Conservation (phyloP, 2,329 filamentous ascomycete genomes). For the Ambrosiella xylebori region DNA sequence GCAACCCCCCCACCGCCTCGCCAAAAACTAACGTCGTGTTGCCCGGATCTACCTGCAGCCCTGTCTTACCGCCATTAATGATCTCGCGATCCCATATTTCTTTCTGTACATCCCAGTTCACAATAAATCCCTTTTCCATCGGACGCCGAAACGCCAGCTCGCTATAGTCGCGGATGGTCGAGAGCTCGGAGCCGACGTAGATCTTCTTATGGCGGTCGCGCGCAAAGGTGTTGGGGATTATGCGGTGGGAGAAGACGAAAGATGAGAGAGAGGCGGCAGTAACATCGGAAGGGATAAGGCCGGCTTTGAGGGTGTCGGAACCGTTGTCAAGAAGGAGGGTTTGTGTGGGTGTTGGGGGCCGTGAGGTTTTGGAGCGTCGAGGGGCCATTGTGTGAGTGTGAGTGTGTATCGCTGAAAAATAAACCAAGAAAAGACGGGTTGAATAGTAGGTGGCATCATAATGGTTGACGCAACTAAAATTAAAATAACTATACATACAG, state of each 20-base stretch:
- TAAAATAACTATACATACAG: too few species aligned
- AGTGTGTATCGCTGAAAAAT: too few species aligned
- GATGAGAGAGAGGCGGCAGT: constrained; percentile 20
- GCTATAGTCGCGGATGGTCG: constrained; percentile 70
- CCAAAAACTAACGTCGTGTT: constrained; percentile 73
- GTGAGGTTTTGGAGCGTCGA: constrained; percentile 34
- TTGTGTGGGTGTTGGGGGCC: constrained; percentile 35
- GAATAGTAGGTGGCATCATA: too few species aligned
- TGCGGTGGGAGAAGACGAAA: constrained; percentile 29
- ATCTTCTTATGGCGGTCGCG: constrained; percentile 62
- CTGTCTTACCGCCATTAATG: constrained; percentile 42
- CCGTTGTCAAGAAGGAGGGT: constrained; percentile 92
- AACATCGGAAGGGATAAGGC: constrained; percentile 39
- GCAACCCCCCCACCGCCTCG: constrained; percentile 71
- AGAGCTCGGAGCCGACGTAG: constrained; percentile 65
- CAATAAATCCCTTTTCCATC: constrained; percentile 84
- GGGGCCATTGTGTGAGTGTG: constrained; percentile 23
- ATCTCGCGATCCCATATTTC: constrained; percentile 91
- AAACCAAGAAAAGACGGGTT: too few species aligned
- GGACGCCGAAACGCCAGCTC: constrained; percentile 76
- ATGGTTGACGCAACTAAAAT: too few species aligned
- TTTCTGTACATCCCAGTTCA: constrained; percentile 92
- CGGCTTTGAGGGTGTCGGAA: constrained; percentile 79
- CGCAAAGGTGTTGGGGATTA: constrained; percentile 79
- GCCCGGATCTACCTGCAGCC: constrained; percentile 52